phyloP scores from a whole-genome alignment of 345 rosid species.

The Brassica cretica region DNA sequence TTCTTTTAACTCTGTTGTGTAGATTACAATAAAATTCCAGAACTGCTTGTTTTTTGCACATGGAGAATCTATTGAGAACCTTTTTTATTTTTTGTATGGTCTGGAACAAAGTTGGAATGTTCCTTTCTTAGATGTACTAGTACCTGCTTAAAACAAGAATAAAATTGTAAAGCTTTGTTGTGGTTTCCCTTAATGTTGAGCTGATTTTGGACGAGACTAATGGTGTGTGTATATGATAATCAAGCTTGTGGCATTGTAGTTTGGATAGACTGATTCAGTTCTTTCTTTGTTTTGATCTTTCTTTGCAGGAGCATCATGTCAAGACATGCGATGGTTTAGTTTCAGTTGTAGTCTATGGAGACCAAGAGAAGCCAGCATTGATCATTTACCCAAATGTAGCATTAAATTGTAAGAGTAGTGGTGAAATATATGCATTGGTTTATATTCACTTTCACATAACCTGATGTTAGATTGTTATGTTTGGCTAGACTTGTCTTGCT shows the following conservation, averaged over 20 bases:
- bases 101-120: slow-evolving; percentile 41
- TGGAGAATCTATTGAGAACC: slow-evolving; percentile 41
- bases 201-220: slow-evolving; percentile 5
- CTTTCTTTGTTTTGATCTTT: neutral
- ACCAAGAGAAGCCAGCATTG: slow-evolving; percentile 79
- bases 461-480: slow-evolving; percentile 10
- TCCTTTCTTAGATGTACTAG: slow-evolving; percentile 38
- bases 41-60: slow-evolving; percentile 25
- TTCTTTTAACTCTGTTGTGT: too few species aligned
- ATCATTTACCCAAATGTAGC: slow-evolving; percentile 88
- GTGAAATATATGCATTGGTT: neutral
- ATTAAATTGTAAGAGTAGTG: slow-evolving; percentile 61
- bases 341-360: slow-evolving; percentile 73
- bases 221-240: slow-evolving; percentile 21
- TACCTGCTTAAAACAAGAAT: neutral
- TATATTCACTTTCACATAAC: neutral
- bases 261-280: neutral
- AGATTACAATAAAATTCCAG: too few species aligned
- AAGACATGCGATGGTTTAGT: slow-evolving; percentile 73
- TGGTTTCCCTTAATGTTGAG: neutral
- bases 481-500: slow-evolving; percentile 81
- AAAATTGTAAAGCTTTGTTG: neutral
- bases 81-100: slow-evolving; percentile 7
- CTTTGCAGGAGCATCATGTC: slow-evolving; percentile 66
- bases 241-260: neutral